Evolutionary conservation across 2,329 filamentous ascomycete species (phyloP).

Genomic region (Penicillium oxalicum): DNA sequence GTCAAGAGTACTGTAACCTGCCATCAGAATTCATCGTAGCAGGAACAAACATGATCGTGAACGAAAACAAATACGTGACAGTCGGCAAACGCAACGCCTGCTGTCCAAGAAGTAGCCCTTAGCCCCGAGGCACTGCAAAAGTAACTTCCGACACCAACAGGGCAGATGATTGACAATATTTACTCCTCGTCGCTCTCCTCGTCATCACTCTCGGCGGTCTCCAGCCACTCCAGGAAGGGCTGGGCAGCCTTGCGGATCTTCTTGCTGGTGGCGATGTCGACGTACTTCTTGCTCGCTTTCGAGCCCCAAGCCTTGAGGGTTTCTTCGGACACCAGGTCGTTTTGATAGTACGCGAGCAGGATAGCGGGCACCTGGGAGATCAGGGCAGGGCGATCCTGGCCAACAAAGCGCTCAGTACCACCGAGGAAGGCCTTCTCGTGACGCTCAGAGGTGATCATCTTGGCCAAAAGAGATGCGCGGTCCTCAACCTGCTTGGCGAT

Average conservation of each 20-base stretch:
- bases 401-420: slow-evolving; percentile 86
- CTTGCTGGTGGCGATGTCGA: slow-evolving; percentile 80
- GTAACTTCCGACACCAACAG: not conserved
- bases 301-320: slow-evolving; percentile 83
- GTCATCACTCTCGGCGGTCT: slow-evolving; percentile 71
- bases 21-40: too few species aligned
- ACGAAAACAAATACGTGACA: too few species aligned
- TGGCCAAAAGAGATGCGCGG: slow-evolving; percentile 82
- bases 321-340: slow-evolving; percentile 84
- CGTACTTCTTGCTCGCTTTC: slow-evolving; percentile 98
- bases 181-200: slow-evolving; percentile 61
- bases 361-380: slow-evolving; percentile 75
- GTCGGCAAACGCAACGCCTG: not conserved
- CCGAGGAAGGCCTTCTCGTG: slow-evolving; percentile 95
- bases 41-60: too few species aligned
- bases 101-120: too few species aligned
- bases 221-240: slow-evolving; percentile 90
- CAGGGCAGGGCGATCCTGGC: slow-evolving; percentile 74
- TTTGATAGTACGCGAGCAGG: slow-evolving; percentile 81
- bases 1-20: not conserved
- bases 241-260: slow-evolving; percentile 93
- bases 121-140: not conserved
- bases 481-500: slow-evolving; percentile 80
- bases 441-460: slow-evolving; percentile 83
- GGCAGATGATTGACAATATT: slow-evolving; percentile 1